phyloP scores from a whole-genome alignment of 805 yeast genomes.

The Metschnikowia chrysomelidarum region DNA sequence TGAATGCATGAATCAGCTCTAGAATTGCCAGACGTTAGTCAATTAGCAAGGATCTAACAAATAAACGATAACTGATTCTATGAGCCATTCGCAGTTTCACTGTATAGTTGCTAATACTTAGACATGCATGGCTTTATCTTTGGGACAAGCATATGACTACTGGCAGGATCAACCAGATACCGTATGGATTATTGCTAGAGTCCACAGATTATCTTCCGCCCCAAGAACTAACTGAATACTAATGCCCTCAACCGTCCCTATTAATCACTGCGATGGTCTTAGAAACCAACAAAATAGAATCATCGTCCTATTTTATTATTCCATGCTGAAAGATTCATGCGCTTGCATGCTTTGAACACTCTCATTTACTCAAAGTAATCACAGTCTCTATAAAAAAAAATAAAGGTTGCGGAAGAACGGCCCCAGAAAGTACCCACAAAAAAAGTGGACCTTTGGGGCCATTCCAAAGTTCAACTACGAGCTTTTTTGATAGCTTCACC shows the following conservation, averaged over 20 bases:
- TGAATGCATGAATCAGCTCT: constrained; percentile 49
- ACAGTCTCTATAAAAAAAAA: too few species aligned
- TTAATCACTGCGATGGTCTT: too few species aligned
- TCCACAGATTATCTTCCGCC: constrained; percentile 4
- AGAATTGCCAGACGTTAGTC: constrained; percentile 50
- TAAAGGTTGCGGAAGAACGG: too few species aligned
- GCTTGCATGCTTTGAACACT: constrained; percentile 5
- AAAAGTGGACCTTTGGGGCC: too few species aligned
- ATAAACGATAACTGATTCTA: constrained; percentile 50
- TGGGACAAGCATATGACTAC: constrained; percentile 52
- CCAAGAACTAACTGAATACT: not conserved
- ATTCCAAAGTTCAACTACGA: too few species aligned
- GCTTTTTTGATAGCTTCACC: too few species aligned
- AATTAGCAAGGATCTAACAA: constrained; percentile 47
- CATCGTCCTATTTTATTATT: constrained; percentile 4
- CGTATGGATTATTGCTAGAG: constrained; percentile 34
- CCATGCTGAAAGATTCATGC: constrained; percentile 3
- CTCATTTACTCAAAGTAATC: constrained; percentile 3
- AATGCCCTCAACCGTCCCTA: not conserved
- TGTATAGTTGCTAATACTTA: constrained; percentile 42
- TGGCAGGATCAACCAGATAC: constrained; percentile 44
- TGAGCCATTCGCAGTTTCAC: constrained; percentile 53
- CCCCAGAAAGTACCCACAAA: too few species aligned
- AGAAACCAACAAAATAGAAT: constrained; percentile 5
- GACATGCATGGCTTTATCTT: constrained; percentile 41